Base-by-base conservation (phyloP, 805 yeast genomes). In the Yamadazyma tumulicola region DNA sequence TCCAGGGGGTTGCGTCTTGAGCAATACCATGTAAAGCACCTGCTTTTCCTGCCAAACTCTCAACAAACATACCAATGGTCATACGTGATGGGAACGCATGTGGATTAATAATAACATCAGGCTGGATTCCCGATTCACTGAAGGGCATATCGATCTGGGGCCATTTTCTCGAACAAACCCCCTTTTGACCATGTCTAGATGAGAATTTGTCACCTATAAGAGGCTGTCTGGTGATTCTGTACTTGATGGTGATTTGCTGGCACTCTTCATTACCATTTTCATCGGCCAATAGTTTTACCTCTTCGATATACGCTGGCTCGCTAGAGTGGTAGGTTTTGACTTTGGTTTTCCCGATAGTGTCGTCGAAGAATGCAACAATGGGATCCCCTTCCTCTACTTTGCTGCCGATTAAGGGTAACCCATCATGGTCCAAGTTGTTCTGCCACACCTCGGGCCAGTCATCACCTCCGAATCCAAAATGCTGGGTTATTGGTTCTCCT, bases 21-120 rank as follows among this genome's bases (percentile, higher is more conserved):
- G 97, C 94, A 56, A 89, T 81, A 54, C 98, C 98, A 49, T 93
- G 98, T 52, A 93, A 67, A 5, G 96, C 96, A 59, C 98, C 98
- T 4, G 97, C 93, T 63, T 93, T 93, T 55, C 98, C 98, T n/a
- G 98, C 97, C 38, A 93, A 65, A 35, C 95, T 84, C 65, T 93
- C 98, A 31, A 93, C 97, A 65, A 93, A 93, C 97, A 93, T 93
- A 70, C 98, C 98, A 63, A 93, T 91, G 9, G 98, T 93, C 98
- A 93, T 93, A 72, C 98, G 93, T 31, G 97, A 91, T 50, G 98
- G 98, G 91, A 91, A 93, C 47, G 97, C 98, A 61, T 91, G 98
- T 3, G 98, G 98, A 60, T 93, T 93, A 55, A 93, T 93, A 55
- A 93, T 93, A 49, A 93, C 84, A 65, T 93, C 98, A 2, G 98